Evolutionary conservation across 2,329 filamentous ascomycete species (phyloP), one percentile per base, ranked within the genome.

Genomic region (Colletotrichum spinosum): DNA sequence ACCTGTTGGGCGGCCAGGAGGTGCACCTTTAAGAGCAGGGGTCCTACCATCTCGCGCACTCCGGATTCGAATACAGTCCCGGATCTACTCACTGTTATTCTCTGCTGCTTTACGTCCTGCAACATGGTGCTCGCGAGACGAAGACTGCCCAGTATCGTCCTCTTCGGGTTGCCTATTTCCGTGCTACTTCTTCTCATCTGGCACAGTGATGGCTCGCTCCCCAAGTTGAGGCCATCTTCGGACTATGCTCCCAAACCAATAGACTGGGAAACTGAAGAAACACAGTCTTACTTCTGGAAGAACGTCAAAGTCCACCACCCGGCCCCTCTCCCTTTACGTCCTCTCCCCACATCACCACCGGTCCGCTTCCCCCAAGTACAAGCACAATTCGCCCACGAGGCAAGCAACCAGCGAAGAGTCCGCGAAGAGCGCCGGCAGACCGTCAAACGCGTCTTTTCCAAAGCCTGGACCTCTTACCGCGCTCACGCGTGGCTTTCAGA

Each of bases 401-500:
- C 73, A 7, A 48, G 61, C 61, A 33, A 60, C 39, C 59, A 50
- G 15, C 48, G 70, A 67, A 52, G 68, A 6, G 65, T 73, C 12
- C 69, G 76, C 5, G 66, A 70, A 6, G 65, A 71, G 15, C 70
- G 77, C 10, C 72, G 72, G n/a, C 74, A 72, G 12, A 74, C 77
- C 2, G 79, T 86, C 35, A 80, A 79, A 46, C 72, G 71, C 1
- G 76, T 77, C 0, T 85, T 86, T 33, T 63, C 76, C 35, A 79
- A 79, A 60, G 78, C 78, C 67, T 84, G 85, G 81, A 74, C 79
- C 11, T 80, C 83, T 35, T 88, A 88, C 72, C 84, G 80, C 65
- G 72, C 78, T 49, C 72, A 81, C 55, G 85, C 85, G 1, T 87
- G 84, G 84, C 72, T 82, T 51, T 75, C 79, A 13, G 85, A 88